These are phyloP conservation scores for Tuber calosporum DNA, from an alignment of 495 filamentous ascomycete genomes.

Conservation along the genomic window DNA sequence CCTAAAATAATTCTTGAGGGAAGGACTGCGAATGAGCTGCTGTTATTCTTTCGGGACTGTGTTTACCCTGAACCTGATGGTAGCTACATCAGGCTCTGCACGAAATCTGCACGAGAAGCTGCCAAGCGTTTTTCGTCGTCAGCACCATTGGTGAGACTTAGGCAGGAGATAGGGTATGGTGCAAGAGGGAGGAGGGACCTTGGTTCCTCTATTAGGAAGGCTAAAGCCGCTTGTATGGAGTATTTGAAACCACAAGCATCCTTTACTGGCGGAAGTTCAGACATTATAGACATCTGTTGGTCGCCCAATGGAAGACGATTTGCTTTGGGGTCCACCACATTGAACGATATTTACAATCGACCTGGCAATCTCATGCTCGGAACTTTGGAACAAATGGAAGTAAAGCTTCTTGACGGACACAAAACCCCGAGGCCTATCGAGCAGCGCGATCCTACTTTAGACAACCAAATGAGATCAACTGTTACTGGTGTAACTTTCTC, in stretches of 20 bases:
- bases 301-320: slow-evolving; percentile 27
- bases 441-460: not conserved
- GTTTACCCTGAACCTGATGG: slow-evolving; percentile 4
- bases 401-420: slow-evolving; percentile 35
- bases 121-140: slow-evolving; percentile 3
- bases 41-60: not conserved
- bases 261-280: slow-evolving; percentile 32
- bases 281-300: slow-evolving; percentile 37
- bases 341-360: slow-evolving; percentile 33
- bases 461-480: slow-evolving; percentile 24
- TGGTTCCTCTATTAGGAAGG: not conserved
- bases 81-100: slow-evolving; percentile 6
- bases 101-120: slow-evolving; percentile 16
- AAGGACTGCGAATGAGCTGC: not conserved
- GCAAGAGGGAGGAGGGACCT: not conserved
- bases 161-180: slow-evolving; percentile 5
- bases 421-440: slow-evolving; percentile 8
- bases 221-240: not conserved
- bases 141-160: not conserved
- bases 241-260: slow-evolving; percentile 21
- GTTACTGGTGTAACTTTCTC: slow-evolving; percentile 31
- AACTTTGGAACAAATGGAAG: slow-evolving; percentile 7
- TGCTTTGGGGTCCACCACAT: slow-evolving; percentile 6
- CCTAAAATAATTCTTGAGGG: not conserved
- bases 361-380: slow-evolving; percentile 41